These are phyloP conservation scores for Centrapalus pauciflorus DNA, from an alignment of 129 eudicot genomes.

Conservation along the genomic window DNA sequence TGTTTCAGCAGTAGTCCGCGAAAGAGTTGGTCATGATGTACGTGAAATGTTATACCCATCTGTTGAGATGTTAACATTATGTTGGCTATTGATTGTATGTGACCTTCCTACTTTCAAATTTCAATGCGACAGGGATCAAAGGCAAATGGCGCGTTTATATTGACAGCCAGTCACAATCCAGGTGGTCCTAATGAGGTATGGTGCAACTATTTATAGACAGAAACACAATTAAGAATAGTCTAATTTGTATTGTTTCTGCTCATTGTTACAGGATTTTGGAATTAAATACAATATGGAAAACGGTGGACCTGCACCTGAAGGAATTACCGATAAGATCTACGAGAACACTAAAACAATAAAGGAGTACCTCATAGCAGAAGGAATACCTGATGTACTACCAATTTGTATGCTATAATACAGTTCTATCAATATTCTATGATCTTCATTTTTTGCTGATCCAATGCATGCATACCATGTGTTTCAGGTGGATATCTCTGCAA, in stretches of 20 bases:
- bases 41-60: constrained; percentile 12
- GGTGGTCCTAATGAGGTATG: constrained; percentile 77
- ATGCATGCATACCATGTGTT: not conserved
- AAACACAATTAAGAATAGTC: not conserved
- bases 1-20: constrained; percentile 74
- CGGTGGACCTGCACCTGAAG: constrained; percentile 89
- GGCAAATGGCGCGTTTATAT: constrained; percentile 72
- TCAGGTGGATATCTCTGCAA: constrained; percentile 60
- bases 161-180: constrained; percentile 84
- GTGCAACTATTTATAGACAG: not conserved
- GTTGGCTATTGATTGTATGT: not conserved
- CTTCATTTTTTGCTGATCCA: not conserved
- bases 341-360: constrained; percentile 66
- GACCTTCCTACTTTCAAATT: not conserved
- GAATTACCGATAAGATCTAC: constrained; percentile 67
- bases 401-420: not conserved
- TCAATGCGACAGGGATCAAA: constrained; percentile 53
- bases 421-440: not conserved
- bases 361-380: constrained; percentile 69
- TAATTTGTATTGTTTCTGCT: not conserved
- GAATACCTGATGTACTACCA: constrained; percentile 53
- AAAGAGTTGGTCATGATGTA: constrained; percentile 73
- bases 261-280: constrained; percentile 58
- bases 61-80: not conserved
- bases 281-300: constrained; percentile 84